Percentiles rank a stretch among this genome's conserved stretches.
Conservation (phyloP, 2,329 filamentous ascomycete species). For the Calonectria fujianensis region DNA sequence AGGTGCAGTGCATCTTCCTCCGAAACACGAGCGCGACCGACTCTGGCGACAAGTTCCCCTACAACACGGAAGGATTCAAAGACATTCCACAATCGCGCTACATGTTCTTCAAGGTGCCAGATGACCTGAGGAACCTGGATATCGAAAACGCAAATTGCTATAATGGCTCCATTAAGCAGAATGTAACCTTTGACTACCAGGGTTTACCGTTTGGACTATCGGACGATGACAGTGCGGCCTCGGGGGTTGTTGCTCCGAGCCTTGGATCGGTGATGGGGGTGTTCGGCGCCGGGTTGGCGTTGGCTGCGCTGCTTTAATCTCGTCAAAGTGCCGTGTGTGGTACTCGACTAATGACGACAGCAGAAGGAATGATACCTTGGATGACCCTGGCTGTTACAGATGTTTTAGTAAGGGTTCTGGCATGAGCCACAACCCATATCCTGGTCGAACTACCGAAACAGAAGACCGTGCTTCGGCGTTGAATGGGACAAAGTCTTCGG, state of each 20-base stretch:
- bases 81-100: slow-evolving; percentile 79
- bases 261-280: slow-evolving; percentile 46
- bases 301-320: slow-evolving; percentile 49
- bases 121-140: slow-evolving; percentile 80
- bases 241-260: slow-evolving; percentile 47
- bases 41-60: slow-evolving; percentile 80
- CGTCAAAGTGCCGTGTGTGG: slow-evolving; percentile 6
- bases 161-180: slow-evolving; percentile 79
- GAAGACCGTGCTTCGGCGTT: neutral
- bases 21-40: slow-evolving; percentile 85
- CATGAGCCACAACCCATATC: slow-evolving; percentile 23
- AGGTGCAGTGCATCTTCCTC: slow-evolving; percentile 86
- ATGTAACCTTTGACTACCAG: slow-evolving; percentile 82
- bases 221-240: slow-evolving; percentile 57
- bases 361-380: slow-evolving; percentile 25
- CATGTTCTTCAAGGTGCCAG: slow-evolving; percentile 86
- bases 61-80: slow-evolving; percentile 83
- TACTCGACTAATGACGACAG: neutral
- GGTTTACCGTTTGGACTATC: slow-evolving; percentile 71
- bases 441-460: slow-evolving; percentile 18
- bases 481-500: slow-evolving; percentile 1
- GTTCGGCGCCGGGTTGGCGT: slow-evolving; percentile 45
- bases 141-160: slow-evolving; percentile 81
- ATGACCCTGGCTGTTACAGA: slow-evolving; percentile 22
- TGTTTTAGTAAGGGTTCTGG: slow-evolving; percentile 27